phyloP scores from a whole-genome alignment of 441 rosid species.

The Jatropha multifida region DNA sequence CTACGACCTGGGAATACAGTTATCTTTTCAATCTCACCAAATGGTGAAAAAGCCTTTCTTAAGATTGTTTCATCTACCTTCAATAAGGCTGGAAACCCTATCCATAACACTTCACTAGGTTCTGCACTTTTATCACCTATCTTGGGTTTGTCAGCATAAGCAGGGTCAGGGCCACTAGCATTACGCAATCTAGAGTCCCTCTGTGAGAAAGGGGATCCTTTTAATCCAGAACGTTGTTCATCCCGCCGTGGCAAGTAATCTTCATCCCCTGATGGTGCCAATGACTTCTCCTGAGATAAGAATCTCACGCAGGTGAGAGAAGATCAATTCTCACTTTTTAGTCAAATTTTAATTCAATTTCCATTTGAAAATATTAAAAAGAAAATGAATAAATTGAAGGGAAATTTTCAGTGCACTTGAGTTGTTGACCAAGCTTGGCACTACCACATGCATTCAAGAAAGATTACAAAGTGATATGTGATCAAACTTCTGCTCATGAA shows the following conservation, averaged over 20 bases:
- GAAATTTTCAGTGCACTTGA: background rate
- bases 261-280: slow-evolving; percentile 52
- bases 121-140: slow-evolving; percentile 62
- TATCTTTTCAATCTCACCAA: slow-evolving; percentile 85
- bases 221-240: slow-evolving; percentile 53
- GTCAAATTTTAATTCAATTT: slow-evolving; percentile 19
- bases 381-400: slow-evolving; percentile 16
- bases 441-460: background rate
- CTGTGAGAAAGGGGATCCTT: slow-evolving; percentile 67
- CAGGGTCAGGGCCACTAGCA: slow-evolving; percentile 69
- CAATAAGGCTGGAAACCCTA: slow-evolving; percentile 86
- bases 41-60: slow-evolving; percentile 79
- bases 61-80: slow-evolving; percentile 79
- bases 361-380: slow-evolving; percentile 11
- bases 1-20: slow-evolving; percentile 94
- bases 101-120: slow-evolving; percentile 91
- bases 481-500: slow-evolving; percentile 6
- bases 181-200: slow-evolving; percentile 62
- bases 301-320: slow-evolving; percentile 47
- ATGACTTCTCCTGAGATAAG: slow-evolving; percentile 82
- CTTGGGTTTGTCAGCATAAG: slow-evolving; percentile 55
- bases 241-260: slow-evolving; percentile 57
- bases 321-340: slow-evolving; percentile 28
- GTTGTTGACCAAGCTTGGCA: slow-evolving; percentile 4
- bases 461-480: background rate